phyloP scores from a whole-genome alignment of 1,284 basidiomycete species.

The Cutaneotrichosporon mucoides region DNA sequence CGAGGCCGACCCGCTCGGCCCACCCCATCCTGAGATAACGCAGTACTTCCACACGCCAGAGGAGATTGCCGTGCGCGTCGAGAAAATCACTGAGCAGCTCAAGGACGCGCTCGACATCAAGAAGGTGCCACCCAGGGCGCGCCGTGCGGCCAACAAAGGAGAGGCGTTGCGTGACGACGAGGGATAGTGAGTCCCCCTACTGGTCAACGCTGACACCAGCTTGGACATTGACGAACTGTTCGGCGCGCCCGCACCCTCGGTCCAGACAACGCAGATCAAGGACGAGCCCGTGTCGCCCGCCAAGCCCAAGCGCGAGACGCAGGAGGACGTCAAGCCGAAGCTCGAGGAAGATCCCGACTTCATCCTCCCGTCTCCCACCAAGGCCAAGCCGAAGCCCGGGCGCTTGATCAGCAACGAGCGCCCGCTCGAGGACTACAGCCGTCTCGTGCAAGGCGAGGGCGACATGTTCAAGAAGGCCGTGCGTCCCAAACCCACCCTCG shows the following conservation, averaged over 20 bases:
- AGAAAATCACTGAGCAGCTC: constrained; percentile 59
- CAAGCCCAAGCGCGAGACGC: constrained; percentile 51
- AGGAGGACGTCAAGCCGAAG: constrained; percentile 53
- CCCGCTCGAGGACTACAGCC: constrained; percentile 70
- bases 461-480: constrained; percentile 78
- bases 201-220: constrained; percentile 17
- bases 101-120: constrained; percentile 67
- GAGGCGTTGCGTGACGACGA: constrained; percentile 36
- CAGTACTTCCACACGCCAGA: constrained; percentile 79
- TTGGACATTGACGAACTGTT: constrained; percentile 48
- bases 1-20: constrained; percentile 67
- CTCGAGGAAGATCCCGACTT: constrained; percentile 45
- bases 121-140: constrained; percentile 34
- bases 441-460: constrained; percentile 60
- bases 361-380: constrained; percentile 41
- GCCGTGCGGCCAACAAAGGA: constrained; percentile 54
- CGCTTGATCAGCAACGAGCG: constrained; percentile 60
- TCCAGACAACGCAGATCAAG: constrained; percentile 7
- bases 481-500: constrained; percentile 25
- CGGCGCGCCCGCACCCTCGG: constrained; percentile 10
- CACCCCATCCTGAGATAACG: constrained; percentile 74
- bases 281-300: constrained; percentile 7
- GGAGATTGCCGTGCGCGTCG: constrained; percentile 60
- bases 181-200: constrained; percentile 34
- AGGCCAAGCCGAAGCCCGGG: constrained; percentile 29